Conservation (phyloP, 768 basidiomycete species). For the Leccinum ochraceum region DNA sequence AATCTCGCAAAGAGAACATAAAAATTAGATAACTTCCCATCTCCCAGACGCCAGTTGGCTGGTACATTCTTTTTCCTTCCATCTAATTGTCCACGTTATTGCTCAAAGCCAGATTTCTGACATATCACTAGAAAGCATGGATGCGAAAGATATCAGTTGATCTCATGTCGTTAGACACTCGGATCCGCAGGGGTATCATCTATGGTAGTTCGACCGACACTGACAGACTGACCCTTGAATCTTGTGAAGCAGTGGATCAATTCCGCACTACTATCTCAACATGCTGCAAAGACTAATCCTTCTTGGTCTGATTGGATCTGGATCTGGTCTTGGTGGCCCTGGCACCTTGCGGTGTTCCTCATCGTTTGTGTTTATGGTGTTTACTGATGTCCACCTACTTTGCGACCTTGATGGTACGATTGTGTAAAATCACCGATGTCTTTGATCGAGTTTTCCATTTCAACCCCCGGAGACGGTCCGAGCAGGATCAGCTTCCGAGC, state of each 20-base stretch:
- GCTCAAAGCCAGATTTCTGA: not conserved
- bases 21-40: no score
- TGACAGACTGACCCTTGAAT: not conserved
- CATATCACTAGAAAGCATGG: not conserved
- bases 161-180: not conserved
- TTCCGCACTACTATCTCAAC: conserved; percentile 6
- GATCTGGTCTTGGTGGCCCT: conserved; percentile 5
- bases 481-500: not conserved
- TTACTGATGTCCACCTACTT: not conserved
- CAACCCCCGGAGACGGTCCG: not conserved
- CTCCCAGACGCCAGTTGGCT: no score
- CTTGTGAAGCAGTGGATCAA: not conserved
- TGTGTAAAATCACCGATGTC: not conserved
- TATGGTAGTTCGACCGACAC: not conserved
- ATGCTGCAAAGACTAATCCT: conserved; percentile 7
- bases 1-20: no score
- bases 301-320: conserved; percentile 12
- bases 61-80: no score
- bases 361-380: not conserved
- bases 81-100: not conserved
- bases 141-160: not conserved
- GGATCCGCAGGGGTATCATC: not conserved
- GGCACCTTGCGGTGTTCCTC: not conserved
- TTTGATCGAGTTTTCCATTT: not conserved
- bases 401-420: not conserved